These are phyloP conservation scores for Tephrocybe sp. DNA, from an alignment of 768 basidiomycete species.

Conservation along the genomic window DNA sequence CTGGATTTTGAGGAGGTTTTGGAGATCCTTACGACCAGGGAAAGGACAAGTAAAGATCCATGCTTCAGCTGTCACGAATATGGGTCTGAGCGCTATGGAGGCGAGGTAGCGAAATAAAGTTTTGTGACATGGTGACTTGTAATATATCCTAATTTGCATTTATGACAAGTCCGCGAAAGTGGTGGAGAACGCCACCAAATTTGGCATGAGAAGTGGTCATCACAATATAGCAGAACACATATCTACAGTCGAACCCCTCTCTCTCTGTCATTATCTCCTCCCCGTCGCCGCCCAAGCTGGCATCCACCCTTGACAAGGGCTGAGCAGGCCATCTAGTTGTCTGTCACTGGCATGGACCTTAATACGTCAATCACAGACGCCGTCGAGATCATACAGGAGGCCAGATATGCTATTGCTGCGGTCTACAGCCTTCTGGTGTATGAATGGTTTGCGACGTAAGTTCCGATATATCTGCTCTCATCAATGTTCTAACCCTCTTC, in stretches of 20 bases:
- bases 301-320: background rate
- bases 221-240: constrained; percentile 5
- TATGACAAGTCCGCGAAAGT: background rate
- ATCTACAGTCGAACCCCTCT: background rate
- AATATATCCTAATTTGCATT: constrained; percentile 12
- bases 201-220: constrained; percentile 17
- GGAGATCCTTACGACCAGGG: too few species aligned
- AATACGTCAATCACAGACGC: constrained; percentile 6
- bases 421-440: constrained; percentile 30
- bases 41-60: too few species aligned
- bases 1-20: too few species aligned
- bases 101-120: background rate
- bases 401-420: constrained; percentile 30
- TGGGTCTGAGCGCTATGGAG: background rate
- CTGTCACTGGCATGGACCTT: constrained; percentile 8
- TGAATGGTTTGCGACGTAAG: constrained; percentile 37
- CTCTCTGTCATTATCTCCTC: background rate
- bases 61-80: too few species aligned
- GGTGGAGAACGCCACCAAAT: constrained; percentile 3
- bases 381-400: constrained; percentile 17
- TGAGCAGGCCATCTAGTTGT: constrained; percentile 9
- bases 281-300: constrained; percentile 8
- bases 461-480: background rate
- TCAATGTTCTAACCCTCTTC: background rate
- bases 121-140: constrained; percentile 4